Evolutionary conservation across 805 yeast genomes (phyloP).

Genomic region (Allodekkera sacchari): DNA sequence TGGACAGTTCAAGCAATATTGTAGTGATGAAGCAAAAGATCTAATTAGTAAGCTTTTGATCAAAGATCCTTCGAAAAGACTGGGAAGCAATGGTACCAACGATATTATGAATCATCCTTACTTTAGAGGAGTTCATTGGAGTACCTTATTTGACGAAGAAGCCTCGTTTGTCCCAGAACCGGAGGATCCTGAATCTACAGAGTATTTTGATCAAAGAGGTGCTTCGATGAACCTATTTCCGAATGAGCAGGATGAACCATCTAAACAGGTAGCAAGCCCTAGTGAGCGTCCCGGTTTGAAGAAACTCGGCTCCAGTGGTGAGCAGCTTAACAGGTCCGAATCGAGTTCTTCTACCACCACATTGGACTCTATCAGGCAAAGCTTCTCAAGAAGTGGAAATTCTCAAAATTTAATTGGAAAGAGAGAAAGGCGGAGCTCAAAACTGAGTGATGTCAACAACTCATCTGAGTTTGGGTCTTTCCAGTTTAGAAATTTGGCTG

Average conservation of each 20-base stretch:
- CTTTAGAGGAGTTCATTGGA: conserved; percentile 71
- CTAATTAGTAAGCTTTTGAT: conserved; percentile 55
- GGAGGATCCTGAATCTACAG: conserved; percentile 80
- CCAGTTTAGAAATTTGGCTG: conserved; percentile 80
- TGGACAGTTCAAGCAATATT: conserved; percentile 42
- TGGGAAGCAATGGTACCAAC: conserved; percentile 71
- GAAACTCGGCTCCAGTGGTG: neutral
- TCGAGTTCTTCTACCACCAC: conserved; percentile 22
- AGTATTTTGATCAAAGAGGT: conserved; percentile 87
- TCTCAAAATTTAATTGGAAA: conserved; percentile 29
- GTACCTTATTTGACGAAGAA: conserved; percentile 52
- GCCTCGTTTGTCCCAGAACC: conserved; percentile 78
- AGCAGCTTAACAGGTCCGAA: conserved; percentile 10
- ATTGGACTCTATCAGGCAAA: conserved; percentile 20
- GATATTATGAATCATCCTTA: conserved; percentile 78
- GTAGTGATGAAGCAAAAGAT: conserved; percentile 65
- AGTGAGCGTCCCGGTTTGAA: conserved; percentile 5
- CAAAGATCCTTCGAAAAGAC: conserved; percentile 54
- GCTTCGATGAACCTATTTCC: conserved; percentile 66
- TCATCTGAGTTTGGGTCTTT: conserved; percentile 84
- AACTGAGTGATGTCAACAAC: conserved; percentile 53
- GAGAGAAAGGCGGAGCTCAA: conserved; percentile 66
- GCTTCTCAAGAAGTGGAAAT: conserved; percentile 18
- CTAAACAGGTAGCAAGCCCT: too few relatives aligned
- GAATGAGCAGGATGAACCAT: conserved; percentile 28